Evolutionary conservation across 2,329 filamentous ascomycete species (phyloP).

Genomic region (Diaporthe destruens): DNA sequence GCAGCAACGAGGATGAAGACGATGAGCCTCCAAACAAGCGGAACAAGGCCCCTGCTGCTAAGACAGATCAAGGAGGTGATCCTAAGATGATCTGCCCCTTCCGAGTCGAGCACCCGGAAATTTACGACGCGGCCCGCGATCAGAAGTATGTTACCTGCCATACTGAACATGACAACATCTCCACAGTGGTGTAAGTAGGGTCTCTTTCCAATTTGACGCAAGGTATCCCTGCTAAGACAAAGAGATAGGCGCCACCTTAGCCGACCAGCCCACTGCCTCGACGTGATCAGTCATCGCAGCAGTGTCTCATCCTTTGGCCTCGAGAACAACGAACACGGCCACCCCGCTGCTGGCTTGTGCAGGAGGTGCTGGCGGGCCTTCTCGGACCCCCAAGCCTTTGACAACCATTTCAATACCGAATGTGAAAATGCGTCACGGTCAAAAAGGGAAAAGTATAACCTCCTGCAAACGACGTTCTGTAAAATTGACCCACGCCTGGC

Average conservation of each 20-base stretch:
- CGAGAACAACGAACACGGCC: slow-evolving; percentile 43
- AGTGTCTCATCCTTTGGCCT: slow-evolving; percentile 50
- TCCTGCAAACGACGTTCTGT: slow-evolving; percentile 38
- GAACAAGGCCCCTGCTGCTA: slow-evolving; percentile 41
- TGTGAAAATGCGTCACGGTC: slow-evolving; percentile 39
- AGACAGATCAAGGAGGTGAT: slow-evolving; percentile 45
- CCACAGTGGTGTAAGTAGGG: slow-evolving; percentile 50
- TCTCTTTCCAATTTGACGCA: background rate
- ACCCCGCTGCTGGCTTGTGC: slow-evolving; percentile 50
- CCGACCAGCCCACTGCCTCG: slow-evolving; percentile 50
- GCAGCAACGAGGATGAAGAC: slow-evolving; percentile 36
- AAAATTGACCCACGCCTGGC: slow-evolving; percentile 6
- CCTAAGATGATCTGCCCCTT: slow-evolving; percentile 47
- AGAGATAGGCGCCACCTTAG: slow-evolving; percentile 49
- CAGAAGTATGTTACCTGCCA: slow-evolving; percentile 51
- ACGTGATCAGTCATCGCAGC: slow-evolving; percentile 43
- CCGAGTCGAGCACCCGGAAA: slow-evolving; percentile 42
- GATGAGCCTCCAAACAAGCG: slow-evolving; percentile 42
- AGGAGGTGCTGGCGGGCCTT: slow-evolving; percentile 51
- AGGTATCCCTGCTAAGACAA: background rate
- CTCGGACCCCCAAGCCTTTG: slow-evolving; percentile 45
- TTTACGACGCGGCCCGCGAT: slow-evolving; percentile 45
- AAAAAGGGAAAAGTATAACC: slow-evolving; percentile 40
- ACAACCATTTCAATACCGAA: slow-evolving; percentile 44
- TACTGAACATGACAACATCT: slow-evolving; percentile 50